Evolutionary conservation across 306 rosid species (phyloP).

Genomic region (Castanea sativa): DNA sequence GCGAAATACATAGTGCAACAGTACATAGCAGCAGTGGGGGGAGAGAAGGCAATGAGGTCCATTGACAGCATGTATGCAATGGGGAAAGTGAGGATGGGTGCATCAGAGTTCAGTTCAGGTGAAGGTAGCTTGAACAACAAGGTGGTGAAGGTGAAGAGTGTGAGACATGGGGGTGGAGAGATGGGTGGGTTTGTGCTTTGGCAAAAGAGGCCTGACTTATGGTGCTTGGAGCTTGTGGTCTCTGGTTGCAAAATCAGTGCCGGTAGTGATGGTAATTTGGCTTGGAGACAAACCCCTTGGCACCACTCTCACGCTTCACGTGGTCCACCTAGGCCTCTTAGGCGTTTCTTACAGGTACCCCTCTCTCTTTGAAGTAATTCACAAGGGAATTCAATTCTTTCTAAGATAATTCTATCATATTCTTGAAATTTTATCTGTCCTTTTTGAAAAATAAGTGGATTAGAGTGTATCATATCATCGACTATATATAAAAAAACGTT

Average conservation of each 20-base stretch:
- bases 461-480: too few species aligned
- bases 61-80: constrained; percentile 90
- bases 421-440: too few species aligned
- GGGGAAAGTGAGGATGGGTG: constrained; percentile 86
- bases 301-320: constrained; percentile 98
- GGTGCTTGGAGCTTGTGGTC: constrained; percentile 87
- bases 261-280: constrained; percentile 86
- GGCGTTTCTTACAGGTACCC: constrained; percentile 80
- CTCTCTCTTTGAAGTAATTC: not conserved
- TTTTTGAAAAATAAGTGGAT: too few species aligned
- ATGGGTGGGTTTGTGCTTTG: constrained; percentile 92
- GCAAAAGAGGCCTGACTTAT: constrained; percentile 79
- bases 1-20: constrained; percentile 89
- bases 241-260: constrained; percentile 90
- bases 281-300: constrained; percentile 99
- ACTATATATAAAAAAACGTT: too few species aligned
- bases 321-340: constrained; percentile 87
- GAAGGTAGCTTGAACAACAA: constrained; percentile 42
- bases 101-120: constrained; percentile 63
- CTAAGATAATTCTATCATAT: too few species aligned
- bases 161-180: constrained; percentile 51
- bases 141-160: constrained; percentile 46
- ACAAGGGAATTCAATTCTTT: too few species aligned
- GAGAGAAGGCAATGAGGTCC: constrained; percentile 62
- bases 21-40: constrained; percentile 87